Percentiles rank a stretch among this genome's conserved stretches.
Conservation (phyloP, 2,329 filamentous ascomycete genomes). For the Colletotrichum aenigma region DNA sequence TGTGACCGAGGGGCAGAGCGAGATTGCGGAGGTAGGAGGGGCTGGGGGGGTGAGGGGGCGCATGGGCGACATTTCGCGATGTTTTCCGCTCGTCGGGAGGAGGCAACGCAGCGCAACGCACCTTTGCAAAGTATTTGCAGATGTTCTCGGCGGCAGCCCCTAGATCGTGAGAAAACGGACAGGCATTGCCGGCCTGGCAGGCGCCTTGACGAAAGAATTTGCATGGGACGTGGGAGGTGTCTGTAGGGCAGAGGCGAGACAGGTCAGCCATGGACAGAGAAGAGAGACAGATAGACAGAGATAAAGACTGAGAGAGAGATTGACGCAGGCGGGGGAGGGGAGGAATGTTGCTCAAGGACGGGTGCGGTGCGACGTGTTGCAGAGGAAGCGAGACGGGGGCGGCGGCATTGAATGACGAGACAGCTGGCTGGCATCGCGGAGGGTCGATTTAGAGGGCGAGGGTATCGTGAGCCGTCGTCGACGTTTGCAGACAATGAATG, state of each 20-base stretch:
- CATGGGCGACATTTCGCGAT: neutral
- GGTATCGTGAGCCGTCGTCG: neutral
- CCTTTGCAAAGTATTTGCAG: conserved; percentile 99
- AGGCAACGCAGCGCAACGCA: conserved; percentile 44
- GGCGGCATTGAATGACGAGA: neutral
- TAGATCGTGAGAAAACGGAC: conserved; percentile 94
- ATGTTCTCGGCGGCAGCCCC: conserved; percentile 84
- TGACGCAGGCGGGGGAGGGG: neutral
- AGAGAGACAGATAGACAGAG: neutral
- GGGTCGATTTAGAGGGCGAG: neutral
- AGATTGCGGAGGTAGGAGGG: conserved; percentile 16
- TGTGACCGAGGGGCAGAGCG: conserved; percentile 11
- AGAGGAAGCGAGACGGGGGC: neutral
- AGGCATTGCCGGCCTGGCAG: conserved; percentile 94
- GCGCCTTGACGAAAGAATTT: conserved; percentile 98
- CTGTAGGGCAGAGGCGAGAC: conserved; percentile 48
- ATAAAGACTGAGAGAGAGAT: neutral
- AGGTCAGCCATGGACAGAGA: conserved; percentile 15
- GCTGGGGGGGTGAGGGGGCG: neutral
- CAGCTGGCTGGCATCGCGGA: neutral
- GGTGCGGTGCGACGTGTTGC: conserved; percentile 18
- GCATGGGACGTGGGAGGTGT: conserved; percentile 97
- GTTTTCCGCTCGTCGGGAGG: neutral
- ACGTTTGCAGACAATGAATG: neutral
- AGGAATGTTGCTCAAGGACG: conserved; percentile 14